Conservation (phyloP, 2,329 filamentous ascomycete species). For the Beauveria varroae region DNA sequence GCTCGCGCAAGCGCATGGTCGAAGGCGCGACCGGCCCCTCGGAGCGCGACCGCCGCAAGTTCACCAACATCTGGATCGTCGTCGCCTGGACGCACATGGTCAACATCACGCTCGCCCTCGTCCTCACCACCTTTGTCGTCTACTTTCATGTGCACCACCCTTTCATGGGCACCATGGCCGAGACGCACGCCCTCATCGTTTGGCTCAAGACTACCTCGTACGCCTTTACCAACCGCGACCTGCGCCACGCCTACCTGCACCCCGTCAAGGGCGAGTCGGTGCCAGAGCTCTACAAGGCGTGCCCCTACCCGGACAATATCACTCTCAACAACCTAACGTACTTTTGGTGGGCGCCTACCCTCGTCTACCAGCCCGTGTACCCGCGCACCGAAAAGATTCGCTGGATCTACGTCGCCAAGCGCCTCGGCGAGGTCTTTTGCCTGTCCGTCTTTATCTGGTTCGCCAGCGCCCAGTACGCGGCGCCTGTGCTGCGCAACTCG, state of each 20-base stretch:
- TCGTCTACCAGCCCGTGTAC: conserved; percentile 96
- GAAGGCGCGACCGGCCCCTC: conserved; percentile 41
- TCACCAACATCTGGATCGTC: conserved; percentile 69
- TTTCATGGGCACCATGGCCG: conserved; percentile 81
- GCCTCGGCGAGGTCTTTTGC: conserved; percentile 67
- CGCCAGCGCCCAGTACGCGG: conserved; percentile 86
- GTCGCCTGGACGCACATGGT: conserved; percentile 74
- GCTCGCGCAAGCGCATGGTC: conserved; percentile 49
- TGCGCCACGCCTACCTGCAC: conserved; percentile 83
- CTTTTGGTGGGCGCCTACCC: conserved; percentile 96
- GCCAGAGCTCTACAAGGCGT: conserved; percentile 73
- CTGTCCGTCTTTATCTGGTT: conserved; percentile 92
- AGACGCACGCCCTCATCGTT: conserved; percentile 88
- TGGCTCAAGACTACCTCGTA: conserved; percentile 96
- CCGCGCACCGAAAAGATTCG: conserved; percentile 74
- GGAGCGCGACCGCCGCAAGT: conserved; percentile 55
- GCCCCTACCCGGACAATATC: conserved; percentile 87
- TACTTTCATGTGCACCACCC: conserved; percentile 92
- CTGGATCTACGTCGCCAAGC: conserved; percentile 82
- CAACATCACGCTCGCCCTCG: conserved; percentile 76
- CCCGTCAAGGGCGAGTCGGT: conserved; percentile 61
- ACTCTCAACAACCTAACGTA: conserved; percentile 82
- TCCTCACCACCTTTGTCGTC: conserved; percentile 74
- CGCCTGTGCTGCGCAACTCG: conserved; percentile 82
- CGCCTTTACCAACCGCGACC: conserved; percentile 90